Conservation (phyloP, 306 rosid genomes). For the Fragaria ananassa region DNA sequence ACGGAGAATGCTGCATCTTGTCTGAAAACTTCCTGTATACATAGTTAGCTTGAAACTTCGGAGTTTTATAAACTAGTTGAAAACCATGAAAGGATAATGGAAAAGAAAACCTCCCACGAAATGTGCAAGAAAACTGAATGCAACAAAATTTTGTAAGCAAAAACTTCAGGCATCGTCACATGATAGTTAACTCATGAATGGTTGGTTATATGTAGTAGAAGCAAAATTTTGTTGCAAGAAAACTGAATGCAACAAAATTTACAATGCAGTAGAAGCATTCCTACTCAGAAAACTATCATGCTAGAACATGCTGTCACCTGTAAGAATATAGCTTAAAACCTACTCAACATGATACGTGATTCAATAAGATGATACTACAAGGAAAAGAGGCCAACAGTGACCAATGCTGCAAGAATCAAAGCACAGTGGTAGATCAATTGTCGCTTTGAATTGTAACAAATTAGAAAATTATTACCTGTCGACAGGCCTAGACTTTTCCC, state of each 20-base stretch:
- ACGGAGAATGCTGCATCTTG: constrained; percentile 21
- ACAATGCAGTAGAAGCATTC: neutral
- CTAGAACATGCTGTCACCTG: neutral
- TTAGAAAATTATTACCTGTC: constrained; percentile 30
- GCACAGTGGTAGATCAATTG: neutral
- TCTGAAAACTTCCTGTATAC: constrained; percentile 36
- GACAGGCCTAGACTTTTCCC: constrained; percentile 38
- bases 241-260: neutral
- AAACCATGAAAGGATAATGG: neutral
- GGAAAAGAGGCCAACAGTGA: neutral
- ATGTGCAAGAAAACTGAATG: neutral
- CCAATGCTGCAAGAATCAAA: neutral
- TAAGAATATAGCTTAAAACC: neutral
- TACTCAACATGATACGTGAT: neutral
- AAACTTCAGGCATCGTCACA: neutral
- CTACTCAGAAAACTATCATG: neutral
- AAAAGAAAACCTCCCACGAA: constrained; percentile 1
- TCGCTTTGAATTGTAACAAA: neutral
- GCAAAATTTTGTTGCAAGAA: neutral
- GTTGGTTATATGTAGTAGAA: neutral
- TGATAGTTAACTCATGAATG: neutral
- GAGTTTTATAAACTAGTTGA: neutral
- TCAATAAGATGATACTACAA: neutral
- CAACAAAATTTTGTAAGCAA: neutral
- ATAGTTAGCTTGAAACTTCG: neutral